Base-by-base conservation (phyloP, 2,329 filamentous ascomycete species). In the Nannizziopsis barbatae region DNA sequence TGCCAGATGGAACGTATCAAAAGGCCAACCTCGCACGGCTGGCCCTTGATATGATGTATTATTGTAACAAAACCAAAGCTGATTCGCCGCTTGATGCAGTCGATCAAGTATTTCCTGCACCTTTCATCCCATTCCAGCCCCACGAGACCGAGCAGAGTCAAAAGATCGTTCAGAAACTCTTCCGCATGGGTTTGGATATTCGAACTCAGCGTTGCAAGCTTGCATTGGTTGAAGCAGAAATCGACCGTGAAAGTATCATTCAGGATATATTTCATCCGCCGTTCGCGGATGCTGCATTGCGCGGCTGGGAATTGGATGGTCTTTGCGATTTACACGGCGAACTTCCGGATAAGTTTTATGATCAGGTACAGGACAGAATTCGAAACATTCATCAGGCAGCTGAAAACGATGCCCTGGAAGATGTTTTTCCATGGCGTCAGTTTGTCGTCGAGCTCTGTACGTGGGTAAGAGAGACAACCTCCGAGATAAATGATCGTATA, bases 341-440 rank as follows among this genome's bases (percentile, higher is more conserved):
- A 1, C 37, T 54, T 2, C 47, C 52, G 1, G 40, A 48, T 10
- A 20, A 50, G 42, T 49, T 46, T 11, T 17, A 12, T 27, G 46
- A 38, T 7, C 20, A 17, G 20, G 43, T 50, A 11, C 31, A 50
- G 15, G 44, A 51, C 20, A 48, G 50, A 27, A 42, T 46, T 9
- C 15, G 32, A 11, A 30, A 42, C 1, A 48, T 55, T 18, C 47
- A 37, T 20, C 27, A 35, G 12, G 15, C 10, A 5, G 35, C 47
- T 4, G 11, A 3, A 8, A 30, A 27, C 6, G 39, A 40, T 14
- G 10, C 56, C 1, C 53, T 81, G 4, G 65, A 68, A 32, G 57
- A 60, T 1, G 53, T 57, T 1, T 81, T 72, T 56, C 65, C 69
- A 2, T 80, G 76, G 75, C 55, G 65, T 0, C 55, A 61, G 2